A percentile compares a stretch with the other conserved stretches of the same genome.
phyloP scores from a whole-genome alignment of 768 basidiomycete species.

The Kwoniella newhampshirensis region DNA sequence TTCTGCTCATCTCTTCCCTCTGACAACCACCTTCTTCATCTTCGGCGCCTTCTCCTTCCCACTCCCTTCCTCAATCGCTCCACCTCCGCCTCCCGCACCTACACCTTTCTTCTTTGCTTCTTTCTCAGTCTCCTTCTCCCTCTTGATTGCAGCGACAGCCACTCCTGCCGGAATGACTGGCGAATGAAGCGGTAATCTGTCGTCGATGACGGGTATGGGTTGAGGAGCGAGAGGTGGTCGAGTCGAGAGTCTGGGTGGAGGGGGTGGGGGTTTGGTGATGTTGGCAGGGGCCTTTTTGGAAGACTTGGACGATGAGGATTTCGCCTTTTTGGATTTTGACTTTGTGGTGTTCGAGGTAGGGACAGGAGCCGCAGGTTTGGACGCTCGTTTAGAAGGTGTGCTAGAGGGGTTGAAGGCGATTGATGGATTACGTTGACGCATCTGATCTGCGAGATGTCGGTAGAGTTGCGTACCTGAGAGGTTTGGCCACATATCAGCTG shows the following conservation, averaged over 20 bases:
- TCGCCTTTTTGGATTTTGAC: not conserved
- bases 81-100: conserved; percentile 27
- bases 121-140: conserved; percentile 69
- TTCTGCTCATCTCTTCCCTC: conserved; percentile 46
- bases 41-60: conserved; percentile 41
- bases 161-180: conserved; percentile 75
- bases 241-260: conserved; percentile 57
- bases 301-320: conserved; percentile 6
- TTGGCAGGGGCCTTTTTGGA: conserved; percentile 30
- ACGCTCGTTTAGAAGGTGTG: conserved; percentile 17
- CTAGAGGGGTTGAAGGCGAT: conserved; percentile 13
- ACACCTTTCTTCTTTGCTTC: conserved; percentile 55
- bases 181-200: conserved; percentile 74
- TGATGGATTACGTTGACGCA: conserved; percentile 35
- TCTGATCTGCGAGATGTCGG: conserved; percentile 45
- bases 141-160: conserved; percentile 78
- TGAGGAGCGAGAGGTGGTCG: conserved; percentile 72
- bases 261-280: conserved; percentile 57
- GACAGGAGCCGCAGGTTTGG: conserved; percentile 4
- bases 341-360: conserved; percentile 12
- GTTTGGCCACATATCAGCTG: conserved; percentile 46
- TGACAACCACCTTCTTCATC: conserved; percentile 52
- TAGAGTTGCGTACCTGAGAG: conserved; percentile 59
- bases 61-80: conserved; percentile 17
- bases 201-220: conserved; percentile 70